Conservation (phyloP, 2,329 filamentous ascomycete genomes). For the Teratosphaeria zuluensis region DNA sequence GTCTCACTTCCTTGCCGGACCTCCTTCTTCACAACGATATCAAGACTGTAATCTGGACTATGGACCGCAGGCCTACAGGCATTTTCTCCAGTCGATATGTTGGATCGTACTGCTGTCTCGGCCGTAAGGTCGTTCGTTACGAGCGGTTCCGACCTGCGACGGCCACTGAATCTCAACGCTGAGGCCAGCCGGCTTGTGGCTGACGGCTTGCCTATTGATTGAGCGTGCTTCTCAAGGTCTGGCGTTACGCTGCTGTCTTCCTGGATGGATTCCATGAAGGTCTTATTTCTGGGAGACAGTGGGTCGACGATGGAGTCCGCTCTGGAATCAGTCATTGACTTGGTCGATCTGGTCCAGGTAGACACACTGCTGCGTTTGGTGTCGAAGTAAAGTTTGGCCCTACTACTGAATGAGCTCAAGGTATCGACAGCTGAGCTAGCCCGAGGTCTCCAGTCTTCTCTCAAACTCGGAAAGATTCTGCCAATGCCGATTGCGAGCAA, state of each 20-base stretch:
- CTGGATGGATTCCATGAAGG: slow-evolving; percentile 14
- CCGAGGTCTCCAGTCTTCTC: background rate
- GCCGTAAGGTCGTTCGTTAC: background rate
- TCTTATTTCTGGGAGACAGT: slow-evolving; percentile 12
- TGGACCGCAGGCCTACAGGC: background rate
- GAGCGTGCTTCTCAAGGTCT: background rate
- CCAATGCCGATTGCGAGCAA: slow-evolving; percentile 34
- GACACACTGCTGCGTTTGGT: slow-evolving; percentile 4
- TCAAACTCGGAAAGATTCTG: slow-evolving; percentile 14
- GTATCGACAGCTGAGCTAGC: slow-evolving; percentile 6
- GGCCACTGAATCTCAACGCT: background rate
- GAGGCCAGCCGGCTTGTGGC: slow-evolving; percentile 1
- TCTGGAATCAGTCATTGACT: background rate
- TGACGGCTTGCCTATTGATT: background rate
- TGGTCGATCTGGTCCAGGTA: background rate
- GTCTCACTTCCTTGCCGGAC: slow-evolving; percentile 20
- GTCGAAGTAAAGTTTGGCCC: slow-evolving; percentile 16
- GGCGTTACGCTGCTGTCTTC: slow-evolving; percentile 5
- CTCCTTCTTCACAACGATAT: slow-evolving; percentile 18
- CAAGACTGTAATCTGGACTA: slow-evolving; percentile 2
- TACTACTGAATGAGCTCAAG: slow-evolving; percentile 17
- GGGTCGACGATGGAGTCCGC: slow-evolving; percentile 6
- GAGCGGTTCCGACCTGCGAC: background rate
- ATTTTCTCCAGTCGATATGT: slow-evolving; percentile 6
- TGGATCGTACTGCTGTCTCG: slow-evolving; percentile 4